A percentile compares a stretch with the other conserved stretches of the same genome.
These are phyloP conservation scores for Silene uniflora DNA, from an alignment of 148 eudicot species.

Conservation along the genomic window DNA sequence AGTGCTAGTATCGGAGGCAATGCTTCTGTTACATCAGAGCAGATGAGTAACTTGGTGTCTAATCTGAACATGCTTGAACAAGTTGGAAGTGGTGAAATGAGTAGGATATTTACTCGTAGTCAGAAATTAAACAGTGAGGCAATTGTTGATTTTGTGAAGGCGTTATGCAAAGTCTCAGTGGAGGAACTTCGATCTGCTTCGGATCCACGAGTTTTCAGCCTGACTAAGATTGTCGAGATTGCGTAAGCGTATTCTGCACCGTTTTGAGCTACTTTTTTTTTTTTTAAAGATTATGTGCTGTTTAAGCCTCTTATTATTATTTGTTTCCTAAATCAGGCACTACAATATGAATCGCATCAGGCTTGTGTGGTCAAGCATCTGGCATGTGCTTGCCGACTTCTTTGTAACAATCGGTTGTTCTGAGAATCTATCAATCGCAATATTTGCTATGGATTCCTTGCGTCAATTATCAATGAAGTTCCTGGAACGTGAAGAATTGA, in stretches of 20 bases:
- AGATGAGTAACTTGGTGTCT: slow-evolving; percentile 81
- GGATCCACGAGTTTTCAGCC: slow-evolving; percentile 98
- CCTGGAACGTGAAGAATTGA: slow-evolving; percentile 97
- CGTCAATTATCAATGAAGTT: slow-evolving; percentile 97
- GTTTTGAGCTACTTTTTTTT: slow-evolving; percentile 15
- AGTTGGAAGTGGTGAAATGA: slow-evolving; percentile 88
- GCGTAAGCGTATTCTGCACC: slow-evolving; percentile 58
- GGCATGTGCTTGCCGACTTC: slow-evolving; percentile 92
- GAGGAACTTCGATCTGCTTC: slow-evolving; percentile 88
- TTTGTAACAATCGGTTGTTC: slow-evolving; percentile 95
- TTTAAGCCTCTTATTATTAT: background rate
- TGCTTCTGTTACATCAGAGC: slow-evolving; percentile 79
- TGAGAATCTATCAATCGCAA: slow-evolving; percentile 90
- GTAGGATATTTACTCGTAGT: slow-evolving; percentile 84
- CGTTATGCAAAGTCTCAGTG: slow-evolving; percentile 99
- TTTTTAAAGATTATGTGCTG: background rate
- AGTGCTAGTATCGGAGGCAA: slow-evolving; percentile 96
- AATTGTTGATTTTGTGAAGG: slow-evolving; percentile 95
- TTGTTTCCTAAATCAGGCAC: slow-evolving; percentile 59
- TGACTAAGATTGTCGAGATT: slow-evolving; percentile 95
- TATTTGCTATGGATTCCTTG: slow-evolving; percentile 98
- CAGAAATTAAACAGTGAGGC: slow-evolving; percentile 95
- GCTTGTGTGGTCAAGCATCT: slow-evolving; percentile 98
- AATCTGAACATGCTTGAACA: slow-evolving; percentile 97
- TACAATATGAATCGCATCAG: slow-evolving; percentile 99